Conservation (phyloP, 305 asterid species). For the Andrographis paniculata region DNA sequence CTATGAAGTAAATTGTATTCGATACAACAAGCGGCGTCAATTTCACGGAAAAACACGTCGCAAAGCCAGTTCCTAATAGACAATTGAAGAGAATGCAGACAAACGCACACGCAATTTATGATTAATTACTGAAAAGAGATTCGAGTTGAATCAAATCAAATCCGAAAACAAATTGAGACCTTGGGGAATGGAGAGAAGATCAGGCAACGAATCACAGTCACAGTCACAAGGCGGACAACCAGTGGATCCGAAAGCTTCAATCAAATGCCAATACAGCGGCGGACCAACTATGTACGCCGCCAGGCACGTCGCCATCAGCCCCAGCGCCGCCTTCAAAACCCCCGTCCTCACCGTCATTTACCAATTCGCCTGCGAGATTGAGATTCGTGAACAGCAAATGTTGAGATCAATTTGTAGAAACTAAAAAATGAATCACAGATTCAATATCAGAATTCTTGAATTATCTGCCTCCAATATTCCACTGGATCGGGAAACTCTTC, state of each 20-base stretch:
- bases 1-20: no score
- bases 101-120: background rate
- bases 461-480: no score
- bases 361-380: background rate
- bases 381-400: no score
- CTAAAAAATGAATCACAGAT: no score
- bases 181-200: background rate
- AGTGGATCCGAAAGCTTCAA: background rate
- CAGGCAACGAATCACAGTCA: background rate
- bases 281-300: background rate
- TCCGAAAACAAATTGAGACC: background rate
- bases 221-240: background rate
- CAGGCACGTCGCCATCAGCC: slow-evolving; percentile 1
- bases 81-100: no score
- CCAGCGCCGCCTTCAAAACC: background rate
- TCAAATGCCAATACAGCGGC: slow-evolving; percentile 3
- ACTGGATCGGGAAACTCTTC: no score
- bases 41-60: no score
- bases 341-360: background rate
- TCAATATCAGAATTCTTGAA: no score
- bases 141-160: background rate
- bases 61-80: no score
- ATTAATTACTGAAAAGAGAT: no score
- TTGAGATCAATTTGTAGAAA: no score
- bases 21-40: no score